Base-by-base conservation (phyloP, 2,329 filamentous ascomycete species). In the Macrophomina tecta region DNA sequence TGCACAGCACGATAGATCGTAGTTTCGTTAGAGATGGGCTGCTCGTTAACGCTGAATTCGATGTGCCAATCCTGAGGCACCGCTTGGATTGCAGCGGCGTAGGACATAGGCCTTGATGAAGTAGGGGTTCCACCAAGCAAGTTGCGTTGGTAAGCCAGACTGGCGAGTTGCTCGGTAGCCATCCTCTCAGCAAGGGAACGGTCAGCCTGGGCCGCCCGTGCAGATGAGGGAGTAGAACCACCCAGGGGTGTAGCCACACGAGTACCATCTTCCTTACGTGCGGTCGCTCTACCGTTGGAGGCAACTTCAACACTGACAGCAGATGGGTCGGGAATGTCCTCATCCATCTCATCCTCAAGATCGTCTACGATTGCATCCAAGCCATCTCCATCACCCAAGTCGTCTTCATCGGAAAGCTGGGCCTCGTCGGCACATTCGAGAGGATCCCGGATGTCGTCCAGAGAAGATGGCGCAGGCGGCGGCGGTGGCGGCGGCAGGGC, bases 1-100 rank as follows among this genome's bases (percentile, higher is more conserved):
- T 97, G 92, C 8, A 98, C 92, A 38, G 95, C 95, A 56, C 94
- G 90, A 75, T 98, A 99, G 66, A 99, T 94, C 0, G 95, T 99
- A 0, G 92, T 97, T 73, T 98, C 94, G 71, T 94, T 95, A 0
- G 91, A 85, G 67, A 99, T 91, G 1, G 91, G 86, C 76, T 93
- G 93, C 64, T 87, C 91, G 70, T 96, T 91, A 60, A 98, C 86
- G 71, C 88, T 94, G 79, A 99, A 99, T 74, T 98, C 92, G 68
- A 99, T 93, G 74, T 99, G 94, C 95, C 95, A 99, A 75, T 98
- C 94, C 75, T 96, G 91, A 1, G 94, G 92, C 0, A 88, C 83
- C 14, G 91, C 84, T 72, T 94, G 91, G 63, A 96, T 87, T 4
- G 93, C 93, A 63, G 92, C 91, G 30, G 93, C 90, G 77, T 97